Conservation (phyloP, 192 early-diverging fungal genomes). For the Neocallimastix lanati region DNA sequence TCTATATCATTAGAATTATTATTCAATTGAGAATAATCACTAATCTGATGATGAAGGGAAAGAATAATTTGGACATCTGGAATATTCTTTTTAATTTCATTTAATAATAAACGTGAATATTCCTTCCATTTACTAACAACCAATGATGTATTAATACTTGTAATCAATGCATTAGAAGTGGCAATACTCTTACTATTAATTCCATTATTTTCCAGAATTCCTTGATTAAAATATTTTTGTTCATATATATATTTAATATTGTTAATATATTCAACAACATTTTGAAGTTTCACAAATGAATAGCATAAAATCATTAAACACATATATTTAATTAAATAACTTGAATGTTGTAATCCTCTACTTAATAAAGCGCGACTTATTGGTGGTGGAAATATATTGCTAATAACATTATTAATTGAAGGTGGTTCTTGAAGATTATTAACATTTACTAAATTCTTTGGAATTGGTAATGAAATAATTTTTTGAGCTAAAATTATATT, state of each 20-base stretch:
- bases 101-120: not conserved
- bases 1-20: not conserved
- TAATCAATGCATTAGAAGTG: not conserved
- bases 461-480: conserved; percentile 44
- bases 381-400: conserved; percentile 47
- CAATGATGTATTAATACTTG: not conserved
- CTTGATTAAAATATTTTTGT: not conserved
- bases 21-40: not conserved
- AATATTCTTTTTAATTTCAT: not conserved
- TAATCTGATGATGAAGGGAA: not conserved
- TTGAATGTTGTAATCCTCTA: conserved; percentile 45
- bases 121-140: not conserved
- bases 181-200: not conserved
- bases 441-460: conserved; percentile 10
- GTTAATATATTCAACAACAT: not conserved
- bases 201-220: not conserved
- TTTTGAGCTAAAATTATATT: conserved; percentile 59
- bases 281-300: not conserved
- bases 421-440: conserved; percentile 35
- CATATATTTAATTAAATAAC: conserved; percentile 41
- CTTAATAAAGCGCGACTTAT: conserved; percentile 26
- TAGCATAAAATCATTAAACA: conserved; percentile 10
- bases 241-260: not conserved
- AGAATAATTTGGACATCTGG: not conserved
- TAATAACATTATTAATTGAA: conserved; percentile 25